These are phyloP conservation scores for Suillus decipiens DNA, from an alignment of 768 basidiomycete species.

Conservation along the genomic window DNA sequence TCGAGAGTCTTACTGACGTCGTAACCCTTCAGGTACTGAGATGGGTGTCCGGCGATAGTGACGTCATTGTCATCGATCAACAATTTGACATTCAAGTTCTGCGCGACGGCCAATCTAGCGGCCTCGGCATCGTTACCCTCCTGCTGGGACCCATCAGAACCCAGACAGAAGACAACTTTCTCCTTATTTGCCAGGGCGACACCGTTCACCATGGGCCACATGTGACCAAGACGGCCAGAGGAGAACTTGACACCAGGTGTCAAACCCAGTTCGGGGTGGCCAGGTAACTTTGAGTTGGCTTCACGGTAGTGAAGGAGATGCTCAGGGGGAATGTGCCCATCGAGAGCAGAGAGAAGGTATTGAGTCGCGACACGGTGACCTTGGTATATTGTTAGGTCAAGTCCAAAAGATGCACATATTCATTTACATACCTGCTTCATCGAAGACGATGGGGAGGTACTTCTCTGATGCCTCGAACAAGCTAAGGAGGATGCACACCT, in stretches of 20 bases:
- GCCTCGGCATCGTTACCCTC: conserved; percentile 93
- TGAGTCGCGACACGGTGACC: conserved; percentile 92
- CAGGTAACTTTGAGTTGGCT: conserved; percentile 84
- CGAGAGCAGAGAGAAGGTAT: conserved; percentile 78
- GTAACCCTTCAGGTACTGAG: conserved; percentile 82
- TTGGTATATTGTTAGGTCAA: conserved; percentile 25
- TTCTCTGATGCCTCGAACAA: conserved; percentile 66
- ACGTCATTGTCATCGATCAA: conserved; percentile 91
- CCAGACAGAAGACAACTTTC: conserved; percentile 79
- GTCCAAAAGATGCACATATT: background rate
- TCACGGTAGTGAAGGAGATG: conserved; percentile 85
- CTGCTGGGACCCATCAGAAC: conserved; percentile 90
- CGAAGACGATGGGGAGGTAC: conserved; percentile 71
- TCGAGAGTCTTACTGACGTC: conserved; percentile 68
- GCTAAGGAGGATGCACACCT: conserved; percentile 77
- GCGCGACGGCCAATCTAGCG: conserved; percentile 83
- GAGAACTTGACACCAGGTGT: conserved; percentile 95
- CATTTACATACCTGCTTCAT: conserved; percentile 70
- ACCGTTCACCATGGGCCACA: conserved; percentile 90
- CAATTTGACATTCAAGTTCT: conserved; percentile 80
- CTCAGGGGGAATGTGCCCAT: conserved; percentile 69
- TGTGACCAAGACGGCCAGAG: conserved; percentile 88
- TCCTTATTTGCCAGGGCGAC: conserved; percentile 77
- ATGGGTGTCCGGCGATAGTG: conserved; percentile 90
- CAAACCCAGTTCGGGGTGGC: conserved; percentile 86